Conservation (phyloP, 441 rosid species). For the Gossypium davidsonii region DNA sequence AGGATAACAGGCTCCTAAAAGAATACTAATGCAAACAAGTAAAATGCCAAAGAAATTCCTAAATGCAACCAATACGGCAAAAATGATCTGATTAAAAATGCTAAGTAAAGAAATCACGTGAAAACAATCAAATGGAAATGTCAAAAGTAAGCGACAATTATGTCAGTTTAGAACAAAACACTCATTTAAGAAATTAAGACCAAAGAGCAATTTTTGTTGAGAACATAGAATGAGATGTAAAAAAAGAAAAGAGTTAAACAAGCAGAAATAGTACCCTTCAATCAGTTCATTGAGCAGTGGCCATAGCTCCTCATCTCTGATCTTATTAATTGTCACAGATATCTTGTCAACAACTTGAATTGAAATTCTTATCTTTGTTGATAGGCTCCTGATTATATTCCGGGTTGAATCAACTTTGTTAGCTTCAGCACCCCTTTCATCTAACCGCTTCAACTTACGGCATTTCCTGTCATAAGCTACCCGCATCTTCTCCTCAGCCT, state of each 20-base stretch:
- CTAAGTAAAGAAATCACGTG: background rate
- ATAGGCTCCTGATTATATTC: conserved; percentile 45
- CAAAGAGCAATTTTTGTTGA: background rate
- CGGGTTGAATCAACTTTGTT: conserved; percentile 57
- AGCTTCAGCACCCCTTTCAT: conserved; percentile 77
- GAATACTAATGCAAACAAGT: background rate
- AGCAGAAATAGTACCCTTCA: conserved; percentile 53
- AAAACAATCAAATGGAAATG: background rate
- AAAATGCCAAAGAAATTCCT: background rate
- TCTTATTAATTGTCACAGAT: conserved; percentile 76
- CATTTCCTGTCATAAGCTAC: conserved; percentile 63
- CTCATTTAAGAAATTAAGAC: background rate
- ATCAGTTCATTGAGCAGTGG: conserved; percentile 80
- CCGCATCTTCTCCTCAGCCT: conserved; percentile 92
- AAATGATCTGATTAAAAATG: background rate
- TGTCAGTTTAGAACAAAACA: background rate
- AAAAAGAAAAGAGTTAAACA: conserved; percentile 4
- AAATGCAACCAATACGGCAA: background rate
- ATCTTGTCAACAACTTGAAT: conserved; percentile 84
- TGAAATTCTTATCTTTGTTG: conserved; percentile 79
- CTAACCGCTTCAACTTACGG: conserved; percentile 61
- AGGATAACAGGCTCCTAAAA: background rate
- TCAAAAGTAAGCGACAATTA: background rate
- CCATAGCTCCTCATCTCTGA: conserved; percentile 94
- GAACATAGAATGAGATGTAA: background rate